Evolutionary conservation across 1,284 basidiomycete species (phyloP).

Genomic region (Moesziomyces sp.): DNA sequence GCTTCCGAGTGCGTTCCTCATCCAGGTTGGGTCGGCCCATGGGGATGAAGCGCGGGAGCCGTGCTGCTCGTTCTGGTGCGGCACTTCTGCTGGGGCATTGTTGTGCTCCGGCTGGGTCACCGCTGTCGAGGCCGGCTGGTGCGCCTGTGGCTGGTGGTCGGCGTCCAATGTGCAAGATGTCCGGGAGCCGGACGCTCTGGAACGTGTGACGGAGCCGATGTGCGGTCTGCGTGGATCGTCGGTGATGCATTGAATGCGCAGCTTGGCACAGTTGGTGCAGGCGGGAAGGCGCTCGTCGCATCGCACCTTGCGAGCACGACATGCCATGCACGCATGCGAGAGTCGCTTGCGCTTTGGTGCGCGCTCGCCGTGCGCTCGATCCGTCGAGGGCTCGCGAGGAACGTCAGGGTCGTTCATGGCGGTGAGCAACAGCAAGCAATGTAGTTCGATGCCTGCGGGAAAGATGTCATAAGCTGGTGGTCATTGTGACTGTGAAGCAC

Average conservation of each 20-base stretch:
- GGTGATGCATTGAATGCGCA: constrained; percentile 10
- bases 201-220: constrained; percentile 6
- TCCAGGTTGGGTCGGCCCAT: constrained; percentile 11
- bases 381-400: no score
- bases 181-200: background rate
- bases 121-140: background rate
- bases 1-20: constrained; percentile 15
- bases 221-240: constrained; percentile 15
- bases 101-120: no score
- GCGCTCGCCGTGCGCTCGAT: no score
- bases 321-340: constrained; percentile 9
- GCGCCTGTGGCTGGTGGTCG: background rate
- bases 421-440: no score
- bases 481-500: no score
- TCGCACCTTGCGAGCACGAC: constrained; percentile 12
- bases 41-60: constrained; percentile 2
- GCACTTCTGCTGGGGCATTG: no score
- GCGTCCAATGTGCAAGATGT: no score
- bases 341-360: constrained; percentile 7
- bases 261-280: constrained; percentile 10
- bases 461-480: no score
- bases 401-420: no score
- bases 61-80: background rate
- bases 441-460: no score
- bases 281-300: constrained; percentile 13